Conservation (phyloP, 1,139 yeast species). For the Lodderomyces pseudojiufengensis region DNA sequence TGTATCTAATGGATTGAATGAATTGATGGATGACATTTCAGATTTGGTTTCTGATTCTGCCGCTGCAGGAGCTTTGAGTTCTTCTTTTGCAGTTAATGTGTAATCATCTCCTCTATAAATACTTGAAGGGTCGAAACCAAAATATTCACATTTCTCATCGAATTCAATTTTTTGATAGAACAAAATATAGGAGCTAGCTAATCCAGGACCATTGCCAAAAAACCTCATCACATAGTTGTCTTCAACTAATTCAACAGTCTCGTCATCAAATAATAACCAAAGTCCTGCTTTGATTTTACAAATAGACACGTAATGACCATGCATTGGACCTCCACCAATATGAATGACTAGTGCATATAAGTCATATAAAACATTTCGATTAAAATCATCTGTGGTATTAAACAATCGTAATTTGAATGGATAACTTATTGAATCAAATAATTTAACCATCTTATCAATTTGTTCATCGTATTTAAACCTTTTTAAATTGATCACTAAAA, state of each 20-base stretch:
- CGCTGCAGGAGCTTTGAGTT: slow-evolving; percentile 1
- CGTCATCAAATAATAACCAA: slow-evolving; percentile 94
- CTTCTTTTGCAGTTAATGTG: slow-evolving; percentile 9
- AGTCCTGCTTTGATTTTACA: slow-evolving; percentile 77
- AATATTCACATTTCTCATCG: slow-evolving; percentile 25
- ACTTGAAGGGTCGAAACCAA: slow-evolving; percentile 34
- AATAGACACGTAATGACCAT: slow-evolving; percentile 90
- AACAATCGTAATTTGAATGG: slow-evolving; percentile 71
- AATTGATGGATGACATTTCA: slow-evolving; percentile 15
- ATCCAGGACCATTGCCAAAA: slow-evolving; percentile 84
- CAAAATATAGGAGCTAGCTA: slow-evolving; percentile 87
- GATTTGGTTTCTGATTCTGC: slow-evolving; percentile 9
- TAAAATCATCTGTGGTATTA: slow-evolving; percentile 59
- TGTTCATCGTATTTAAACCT: slow-evolving; percentile 88
- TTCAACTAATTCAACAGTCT: slow-evolving; percentile 84
- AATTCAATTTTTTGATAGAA: slow-evolving; percentile 49
- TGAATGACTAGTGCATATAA: slow-evolving; percentile 86
- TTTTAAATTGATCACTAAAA: slow-evolving; percentile 79
- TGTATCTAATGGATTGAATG: slow-evolving; percentile 10
- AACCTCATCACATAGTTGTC: slow-evolving; percentile 81
- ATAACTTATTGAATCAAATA: slow-evolving; percentile 81
- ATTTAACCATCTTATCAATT: slow-evolving; percentile 75
- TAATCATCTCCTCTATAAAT: slow-evolving; percentile 34
- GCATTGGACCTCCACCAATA: slow-evolving; percentile 97
- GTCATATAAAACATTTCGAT: slow-evolving; percentile 58